A percentile compares a stretch with the other conserved stretches of the same genome.
phyloP scores from a whole-genome alignment of 2,329 filamentous ascomycete genomes.

The Cladophialophora carrionii region DNA sequence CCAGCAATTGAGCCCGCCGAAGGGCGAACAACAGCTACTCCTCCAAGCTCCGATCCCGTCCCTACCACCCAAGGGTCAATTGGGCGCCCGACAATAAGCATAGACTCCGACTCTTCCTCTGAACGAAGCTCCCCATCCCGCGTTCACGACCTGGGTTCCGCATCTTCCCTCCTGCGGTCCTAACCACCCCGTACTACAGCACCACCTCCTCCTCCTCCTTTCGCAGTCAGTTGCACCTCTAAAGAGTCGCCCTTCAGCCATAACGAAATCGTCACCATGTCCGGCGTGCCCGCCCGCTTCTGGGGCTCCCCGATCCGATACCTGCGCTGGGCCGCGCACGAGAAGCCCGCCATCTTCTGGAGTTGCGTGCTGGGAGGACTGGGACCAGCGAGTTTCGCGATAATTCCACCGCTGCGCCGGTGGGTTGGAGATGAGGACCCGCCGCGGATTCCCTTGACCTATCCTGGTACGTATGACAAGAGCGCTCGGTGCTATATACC shows the following conservation, averaged over 20 bases:
- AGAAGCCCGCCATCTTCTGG: constrained; percentile 91
- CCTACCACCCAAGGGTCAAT: neutral
- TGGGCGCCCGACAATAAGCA: neutral
- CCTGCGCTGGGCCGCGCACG: constrained; percentile 82
- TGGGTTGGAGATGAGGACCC: constrained; percentile 74
- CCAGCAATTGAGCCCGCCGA: constrained; percentile 11
- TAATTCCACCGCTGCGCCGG: constrained; percentile 73
- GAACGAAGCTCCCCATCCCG: neutral
- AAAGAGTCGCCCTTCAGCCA: neutral
- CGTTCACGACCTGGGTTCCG: neutral
- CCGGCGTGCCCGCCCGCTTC: constrained; percentile 68
- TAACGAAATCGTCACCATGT: constrained; percentile 44
- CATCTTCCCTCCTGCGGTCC: neutral
- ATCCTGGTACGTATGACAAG: constrained; percentile 75
- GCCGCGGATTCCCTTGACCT: constrained; percentile 78
- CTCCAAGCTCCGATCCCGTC: neutral
- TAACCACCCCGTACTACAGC: neutral
- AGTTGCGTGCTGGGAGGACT: constrained; percentile 72
- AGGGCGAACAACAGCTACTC: constrained; percentile 7
- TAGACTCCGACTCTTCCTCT: neutral
- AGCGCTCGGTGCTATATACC: neutral
- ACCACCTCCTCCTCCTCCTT: neutral
- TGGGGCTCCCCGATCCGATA: constrained; percentile 82
- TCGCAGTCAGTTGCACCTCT: neutral
- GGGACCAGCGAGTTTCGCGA: constrained; percentile 71